Evolutionary conservation across 2,329 filamentous ascomycete species (phyloP), one percentile per base, ranked within the genome.

Genomic region (Blastomyces emzantsi): DNA sequence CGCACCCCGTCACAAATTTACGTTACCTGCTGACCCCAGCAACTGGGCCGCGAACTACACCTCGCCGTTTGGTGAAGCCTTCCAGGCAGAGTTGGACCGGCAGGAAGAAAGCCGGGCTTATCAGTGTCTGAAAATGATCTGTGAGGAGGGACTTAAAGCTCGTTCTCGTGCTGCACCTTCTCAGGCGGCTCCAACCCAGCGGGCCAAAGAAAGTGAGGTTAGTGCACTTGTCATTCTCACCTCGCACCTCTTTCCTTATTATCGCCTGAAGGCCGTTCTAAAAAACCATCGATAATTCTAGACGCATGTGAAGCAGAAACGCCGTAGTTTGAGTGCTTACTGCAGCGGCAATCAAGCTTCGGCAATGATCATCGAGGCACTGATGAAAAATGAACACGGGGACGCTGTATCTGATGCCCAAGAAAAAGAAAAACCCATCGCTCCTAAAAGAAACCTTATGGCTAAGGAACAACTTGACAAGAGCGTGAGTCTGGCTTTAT

Each of bases 41-140:
- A 60, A 60, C 43, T 49, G 22, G 39, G 57, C 39, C 4, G 57
- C 22, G 57, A 60, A 60, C 41, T 17, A 47, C 15, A 47, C 22
- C 41, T 30, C 57, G 22, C 39, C 41, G 19, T 47, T 59, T 17
- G 22, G 22, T 6, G 33, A 22, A 11, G 8, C 11, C 8, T 39
- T 15, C 36, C 30, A 30, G 39, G 57, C 47, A 33, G 39, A 47
- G 22, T 6, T 30, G 28, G n/a, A 60, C 8, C 39, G 5, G 22
- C 28, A n/a, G 25, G 11, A 59, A 25, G 39, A 47, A 25, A 33
- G 22, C 5, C 15, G 19, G 22, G 22, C 41, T 2, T 45, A 47
- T 47, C 43, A 60, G 22, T 3, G 28, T 15, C 36, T 60, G 25
- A 47, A 47, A 9, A 17, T 6, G 13, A 41, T 30, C n/a, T 47